Base-by-base conservation (phyloP, 2,329 filamentous ascomycete species). In the Coniochaeta prunicola region DNA sequence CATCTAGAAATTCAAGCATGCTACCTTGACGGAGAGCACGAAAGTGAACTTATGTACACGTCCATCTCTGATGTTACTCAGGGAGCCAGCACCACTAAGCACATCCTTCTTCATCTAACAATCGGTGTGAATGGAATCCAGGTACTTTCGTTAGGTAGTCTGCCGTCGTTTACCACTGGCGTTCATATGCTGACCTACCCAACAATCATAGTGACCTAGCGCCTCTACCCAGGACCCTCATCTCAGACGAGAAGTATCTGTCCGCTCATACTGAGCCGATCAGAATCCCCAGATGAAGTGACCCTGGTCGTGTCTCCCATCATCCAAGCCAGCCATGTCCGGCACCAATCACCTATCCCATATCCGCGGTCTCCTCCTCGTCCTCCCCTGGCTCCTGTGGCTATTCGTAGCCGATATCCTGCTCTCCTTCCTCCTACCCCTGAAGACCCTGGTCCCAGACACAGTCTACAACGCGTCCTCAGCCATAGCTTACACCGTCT, bases 401-500 rank as follows among this genome's bases (percentile, higher is more conserved):
- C 74, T 86, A 34, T 70, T 80, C 59, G 59, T 78, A 40, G 78
- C 80, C 64, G 81, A 86, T 67, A 55, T 82, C 24, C 65, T 76
- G 57, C 73, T 82, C 56, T 82, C 78, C 12, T 64, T 77, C 9
- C 71, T 83, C 42, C 72, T 83, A 30, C 78, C 75, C 19, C 59
- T 82, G 60, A 77, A 75, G 63, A 70, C 72, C 59, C 60, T 81
- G 59, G 73, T 74, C 57, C 83, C 82, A 2, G 73, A 77, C 42
- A 64, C 74, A 45, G 77, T 80, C 57, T 85, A 86, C 69, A 64
- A 80, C 63, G 63, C 76, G 40, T 84, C 83, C 7, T 87, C 83
- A 21, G 65, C 66, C 36, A 76, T 86, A 60, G 84, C 83, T 40
- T 75, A 69, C 63, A 75, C 76, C 8, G 78, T 82, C 57, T 87